Evolutionary conservation across 352 stramenopile genomes (phyloP).

Genomic region (Pythium sp.): DNA sequence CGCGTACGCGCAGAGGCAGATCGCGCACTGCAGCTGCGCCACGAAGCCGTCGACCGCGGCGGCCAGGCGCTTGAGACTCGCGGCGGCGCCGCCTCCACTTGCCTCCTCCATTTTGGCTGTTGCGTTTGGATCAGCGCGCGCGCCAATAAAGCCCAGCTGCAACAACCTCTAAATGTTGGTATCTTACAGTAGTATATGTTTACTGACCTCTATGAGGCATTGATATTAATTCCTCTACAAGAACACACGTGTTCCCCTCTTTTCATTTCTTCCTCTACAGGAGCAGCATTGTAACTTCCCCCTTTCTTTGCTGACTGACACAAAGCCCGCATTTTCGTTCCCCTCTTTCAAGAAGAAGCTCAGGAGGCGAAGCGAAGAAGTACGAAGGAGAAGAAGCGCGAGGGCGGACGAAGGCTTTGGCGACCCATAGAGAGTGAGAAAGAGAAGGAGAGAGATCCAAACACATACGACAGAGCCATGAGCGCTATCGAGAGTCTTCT

Average conservation of each 20-base stretch:
- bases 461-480: conserved; percentile 21
- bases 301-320: background rate
- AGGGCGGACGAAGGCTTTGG: background rate
- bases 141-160: background rate
- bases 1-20: conserved; percentile 77
- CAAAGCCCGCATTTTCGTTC: conserved; percentile 5
- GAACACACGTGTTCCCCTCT: background rate
- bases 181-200: background rate
- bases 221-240: background rate
- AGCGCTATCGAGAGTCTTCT: conserved; percentile 55
- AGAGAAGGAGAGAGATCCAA: background rate
- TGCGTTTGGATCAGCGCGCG: background rate
- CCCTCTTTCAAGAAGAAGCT: conserved; percentile 4
- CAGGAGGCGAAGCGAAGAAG: background rate
- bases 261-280: conserved; percentile 4
- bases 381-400: background rate
- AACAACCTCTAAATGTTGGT: background rate
- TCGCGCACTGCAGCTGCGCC: conserved; percentile 77
- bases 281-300: background rate
- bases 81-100: conserved; percentile 1
- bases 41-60: conserved; percentile 62
- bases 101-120: conserved; percentile 13
- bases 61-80: conserved; percentile 46
- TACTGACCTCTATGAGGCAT: background rate
- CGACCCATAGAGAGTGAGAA: background rate